These are phyloP conservation scores for Jacaranda copaia DNA, from an alignment of 257 asterid species.

Conservation along the genomic window DNA sequence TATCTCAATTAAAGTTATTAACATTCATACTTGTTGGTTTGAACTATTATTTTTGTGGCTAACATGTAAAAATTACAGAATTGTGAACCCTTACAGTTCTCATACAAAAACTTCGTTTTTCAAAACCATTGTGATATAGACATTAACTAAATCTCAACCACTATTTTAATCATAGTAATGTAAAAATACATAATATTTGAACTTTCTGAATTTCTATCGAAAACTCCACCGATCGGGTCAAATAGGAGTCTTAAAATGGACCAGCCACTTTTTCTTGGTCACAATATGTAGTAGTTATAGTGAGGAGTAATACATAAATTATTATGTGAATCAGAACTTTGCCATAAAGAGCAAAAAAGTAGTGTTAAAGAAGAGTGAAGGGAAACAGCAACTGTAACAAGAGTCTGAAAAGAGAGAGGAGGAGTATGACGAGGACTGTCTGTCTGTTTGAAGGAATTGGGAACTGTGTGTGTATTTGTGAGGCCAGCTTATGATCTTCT, in stretches of 20 bases:
- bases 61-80: no score
- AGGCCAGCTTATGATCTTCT: conserved; percentile 39
- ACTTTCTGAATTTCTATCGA: neutral
- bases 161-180: no score
- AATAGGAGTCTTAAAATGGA: neutral
- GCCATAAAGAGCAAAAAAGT: conserved; percentile 56
- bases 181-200: no score
- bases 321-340: conserved; percentile 52
- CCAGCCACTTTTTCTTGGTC: conserved; percentile 29
- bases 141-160: no score
- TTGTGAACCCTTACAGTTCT: no score
- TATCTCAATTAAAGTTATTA: no score
- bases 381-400: conserved; percentile 36
- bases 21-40: no score
- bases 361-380: conserved; percentile 42
- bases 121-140: no score
- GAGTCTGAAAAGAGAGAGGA: conserved; percentile 54
- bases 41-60: no score
- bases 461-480: conserved; percentile 51
- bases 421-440: conserved; percentile 41
- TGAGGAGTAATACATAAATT: conserved; percentile 20
- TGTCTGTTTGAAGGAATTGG: conserved; percentile 86
- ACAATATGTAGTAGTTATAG: conserved; percentile 10
- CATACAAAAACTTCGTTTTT: no score
- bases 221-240: neutral